A percentile compares a stretch with the other conserved stretches of the same genome.
These are phyloP conservation scores for Chaetoceros tenuissimus DNA, from an alignment of 108 stramenopile species.

Conservation along the genomic window DNA sequence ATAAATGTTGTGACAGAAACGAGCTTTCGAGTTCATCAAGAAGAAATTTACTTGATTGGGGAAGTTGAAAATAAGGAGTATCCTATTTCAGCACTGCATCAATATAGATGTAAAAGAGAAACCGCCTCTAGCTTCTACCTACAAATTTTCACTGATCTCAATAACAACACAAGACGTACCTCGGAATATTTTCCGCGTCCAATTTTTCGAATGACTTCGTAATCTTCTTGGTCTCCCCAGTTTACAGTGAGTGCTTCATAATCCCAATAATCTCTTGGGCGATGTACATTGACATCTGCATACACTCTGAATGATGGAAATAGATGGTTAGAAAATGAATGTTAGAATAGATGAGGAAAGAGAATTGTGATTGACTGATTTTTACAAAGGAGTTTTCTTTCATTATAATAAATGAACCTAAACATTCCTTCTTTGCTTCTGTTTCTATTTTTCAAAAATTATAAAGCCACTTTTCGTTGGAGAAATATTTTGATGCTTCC, in stretches of 20 bases:
- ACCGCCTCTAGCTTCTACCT: too few relatives aligned
- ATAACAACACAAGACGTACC: conserved; percentile 21
- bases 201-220: conserved; percentile 98
- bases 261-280: conserved; percentile 99
- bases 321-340: too few relatives aligned
- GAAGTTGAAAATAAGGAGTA: background rate
- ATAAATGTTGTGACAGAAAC: background rate
- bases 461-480: too few relatives aligned
- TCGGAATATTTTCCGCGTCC: conserved; percentile 99
- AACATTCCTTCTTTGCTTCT: too few relatives aligned
- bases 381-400: too few relatives aligned
- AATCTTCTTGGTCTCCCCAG: conserved; percentile 99
- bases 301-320: conserved; percentile 97
- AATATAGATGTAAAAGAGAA: too few relatives aligned
- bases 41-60: background rate
- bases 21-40: background rate
- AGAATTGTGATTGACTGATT: too few relatives aligned
- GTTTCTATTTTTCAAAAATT: too few relatives aligned
- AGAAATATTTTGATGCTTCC: too few relatives aligned
- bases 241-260: conserved; percentile 97
- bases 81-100: too few relatives aligned
- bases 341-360: too few relatives aligned
- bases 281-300: conserved; percentile 96
- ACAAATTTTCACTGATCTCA: background rate
- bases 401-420: too few relatives aligned